A percentile compares a stretch with the other conserved stretches of the same genome.
phyloP scores from a whole-genome alignment of 2,329 filamentous ascomycete genomes.

The Aspergillus sp. region DNA sequence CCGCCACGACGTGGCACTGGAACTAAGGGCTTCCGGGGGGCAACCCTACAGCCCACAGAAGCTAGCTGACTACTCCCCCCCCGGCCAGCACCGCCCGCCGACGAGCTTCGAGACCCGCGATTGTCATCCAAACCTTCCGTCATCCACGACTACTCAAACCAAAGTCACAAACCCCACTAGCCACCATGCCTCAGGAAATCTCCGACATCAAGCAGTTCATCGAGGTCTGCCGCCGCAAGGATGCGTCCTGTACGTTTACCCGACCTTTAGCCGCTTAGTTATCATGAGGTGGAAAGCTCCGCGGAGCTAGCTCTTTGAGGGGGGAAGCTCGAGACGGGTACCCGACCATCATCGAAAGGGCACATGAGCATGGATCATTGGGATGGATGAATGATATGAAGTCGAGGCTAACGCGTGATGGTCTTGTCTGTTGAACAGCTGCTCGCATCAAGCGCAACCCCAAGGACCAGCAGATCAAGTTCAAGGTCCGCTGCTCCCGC shows the following conservation, averaged over 20 bases:
- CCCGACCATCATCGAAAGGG: not conserved
- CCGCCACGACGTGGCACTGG: slow-evolving; percentile 6
- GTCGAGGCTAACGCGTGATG: slow-evolving; percentile 21
- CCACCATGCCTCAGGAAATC: slow-evolving; percentile 97
- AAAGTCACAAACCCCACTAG: slow-evolving; percentile 37
- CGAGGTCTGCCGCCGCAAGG: slow-evolving; percentile 99
- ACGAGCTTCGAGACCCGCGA: slow-evolving; percentile 26
- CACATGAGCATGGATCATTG: not conserved
- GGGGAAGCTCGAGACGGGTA: slow-evolving; percentile 5
- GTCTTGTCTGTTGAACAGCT: slow-evolving; percentile 53
- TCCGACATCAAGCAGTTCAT: slow-evolving; percentile 99
- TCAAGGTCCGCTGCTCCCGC: slow-evolving; percentile 99
- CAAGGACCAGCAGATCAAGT: slow-evolving; percentile 92
- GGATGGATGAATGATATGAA: not conserved
- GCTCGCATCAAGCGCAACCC: slow-evolving; percentile 96
- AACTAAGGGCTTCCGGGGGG: slow-evolving; percentile 8
- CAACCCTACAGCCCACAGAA: slow-evolving; percentile 11
- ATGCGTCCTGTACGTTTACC: slow-evolving; percentile 88
- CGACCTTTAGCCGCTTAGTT: slow-evolving; percentile 3
- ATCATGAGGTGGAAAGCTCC: slow-evolving; percentile 5
- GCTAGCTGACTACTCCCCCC: not conserved
- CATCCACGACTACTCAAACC: slow-evolving; percentile 14
- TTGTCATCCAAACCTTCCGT: slow-evolving; percentile 14
- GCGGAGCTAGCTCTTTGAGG: not conserved
- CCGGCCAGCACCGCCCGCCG: slow-evolving; percentile 7